Percentiles rank a stretch among this genome's conserved stretches.
Conservation (phyloP, 345 rosid species). For the Arabidopsis thaliana region TAIR10.1 NC_003074.8:19873001-19873500, state of each 20-base stretch:
- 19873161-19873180: slow-evolving; percentile 29
- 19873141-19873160: slow-evolving; percentile 24
- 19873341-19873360: not conserved
- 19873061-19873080: not conserved
- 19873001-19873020: not conserved
- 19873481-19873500: slow-evolving; percentile 4
- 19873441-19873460: not conserved
- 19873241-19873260: slow-evolving; percentile 8
- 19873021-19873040: slow-evolving; percentile 1
- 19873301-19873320: slow-evolving; percentile 10
- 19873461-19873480: not conserved
- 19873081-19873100: not conserved
- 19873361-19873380: slow-evolving; percentile 1
- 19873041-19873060: slow-evolving; percentile 2
- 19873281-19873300: slow-evolving; percentile 20
- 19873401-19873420: not conserved
- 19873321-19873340: not conserved
- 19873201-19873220: slow-evolving; percentile 5
- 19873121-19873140: slow-evolving; percentile 3
- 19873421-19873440: slow-evolving; percentile 1
- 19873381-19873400: slow-evolving; percentile 4
- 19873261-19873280: not conserved
- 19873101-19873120: not conserved
- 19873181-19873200: slow-evolving; percentile 37
- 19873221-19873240: slow-evolving; percentile 18